Conservation (phyloP, 345 rosid species). For the Citrus maxima region DNA sequence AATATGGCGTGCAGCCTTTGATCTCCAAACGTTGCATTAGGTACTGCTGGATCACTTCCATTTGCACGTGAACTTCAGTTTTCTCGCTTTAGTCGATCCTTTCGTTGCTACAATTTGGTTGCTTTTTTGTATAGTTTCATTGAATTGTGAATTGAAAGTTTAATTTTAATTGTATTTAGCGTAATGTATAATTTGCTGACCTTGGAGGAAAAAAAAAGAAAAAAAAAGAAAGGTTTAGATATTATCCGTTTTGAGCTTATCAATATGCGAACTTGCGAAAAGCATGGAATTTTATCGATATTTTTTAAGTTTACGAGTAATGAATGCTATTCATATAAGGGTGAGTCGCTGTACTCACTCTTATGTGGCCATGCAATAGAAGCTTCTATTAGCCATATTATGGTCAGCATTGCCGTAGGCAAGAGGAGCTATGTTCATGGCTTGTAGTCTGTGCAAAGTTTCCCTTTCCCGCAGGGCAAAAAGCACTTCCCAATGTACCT, state of each 20-base stretch:
- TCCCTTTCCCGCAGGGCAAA: not conserved
- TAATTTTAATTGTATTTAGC: not conserved
- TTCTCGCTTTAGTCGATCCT: not conserved
- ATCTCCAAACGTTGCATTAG: slow-evolving; percentile 86
- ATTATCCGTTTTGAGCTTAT: not conserved
- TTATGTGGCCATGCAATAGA: too few species aligned
- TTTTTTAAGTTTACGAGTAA: too few species aligned
- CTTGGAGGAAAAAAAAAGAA: too few species aligned
- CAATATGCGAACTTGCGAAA: not conserved
- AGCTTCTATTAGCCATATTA: not conserved
- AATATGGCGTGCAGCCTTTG: slow-evolving; percentile 93
- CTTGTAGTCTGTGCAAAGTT: not conserved
- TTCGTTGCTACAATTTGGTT: not conserved
- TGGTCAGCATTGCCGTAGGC: not conserved
- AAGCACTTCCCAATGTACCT: not conserved
- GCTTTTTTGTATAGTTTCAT: not conserved
- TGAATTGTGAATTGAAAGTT: not conserved
- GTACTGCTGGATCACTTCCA: slow-evolving; percentile 19
- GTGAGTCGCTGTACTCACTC: not conserved
- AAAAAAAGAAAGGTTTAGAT: not conserved
- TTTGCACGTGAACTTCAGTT: not conserved
- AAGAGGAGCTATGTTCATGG: not conserved
- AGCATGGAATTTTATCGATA: not conserved
- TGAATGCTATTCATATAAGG: too few species aligned
- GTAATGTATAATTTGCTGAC: not conserved